These are phyloP conservation scores for Xylaria sp. DNA, from an alignment of 2,329 filamentous ascomycete species.

Conservation along the genomic window DNA sequence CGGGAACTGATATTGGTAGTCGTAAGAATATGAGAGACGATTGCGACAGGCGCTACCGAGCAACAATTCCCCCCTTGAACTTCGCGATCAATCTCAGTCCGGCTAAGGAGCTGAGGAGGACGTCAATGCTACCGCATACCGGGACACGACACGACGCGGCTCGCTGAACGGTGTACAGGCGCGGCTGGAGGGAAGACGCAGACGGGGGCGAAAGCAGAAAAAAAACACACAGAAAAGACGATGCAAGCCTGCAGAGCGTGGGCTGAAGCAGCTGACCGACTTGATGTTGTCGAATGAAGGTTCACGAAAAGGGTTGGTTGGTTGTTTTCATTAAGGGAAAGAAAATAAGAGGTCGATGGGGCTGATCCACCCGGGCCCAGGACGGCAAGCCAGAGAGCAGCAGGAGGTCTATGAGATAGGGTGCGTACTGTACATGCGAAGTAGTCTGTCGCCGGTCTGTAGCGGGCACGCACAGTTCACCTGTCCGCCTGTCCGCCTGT, in stretches of 20 bases:
- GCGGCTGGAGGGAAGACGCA: too few species aligned
- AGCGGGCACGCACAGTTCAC: too few species aligned
- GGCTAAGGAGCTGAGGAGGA: constrained; percentile 62
- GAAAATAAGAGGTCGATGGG: constrained; percentile 30
- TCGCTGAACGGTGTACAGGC: constrained; percentile 18
- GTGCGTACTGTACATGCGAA: constrained; percentile 3
- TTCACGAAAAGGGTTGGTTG: constrained; percentile 29
- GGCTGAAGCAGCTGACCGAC: constrained; percentile 23
- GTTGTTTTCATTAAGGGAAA: constrained; percentile 30
- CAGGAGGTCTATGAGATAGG: too few species aligned
- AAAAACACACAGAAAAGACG: constrained; percentile 7
- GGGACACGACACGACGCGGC: constrained; percentile 29
- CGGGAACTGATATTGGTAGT: constrained; percentile 11
- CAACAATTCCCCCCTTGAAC: constrained; percentile 21
- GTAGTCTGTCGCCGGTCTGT: too few species aligned
- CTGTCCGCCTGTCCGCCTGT: too few species aligned
- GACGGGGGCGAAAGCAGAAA: constrained; percentile 8
- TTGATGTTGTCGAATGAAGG: constrained; percentile 18
- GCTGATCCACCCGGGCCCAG: constrained; percentile 22
- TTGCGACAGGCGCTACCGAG: constrained; percentile 17
- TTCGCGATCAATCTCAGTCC: constrained; percentile 54
- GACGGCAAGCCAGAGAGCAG: too few species aligned
- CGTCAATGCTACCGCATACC: constrained; percentile 62
- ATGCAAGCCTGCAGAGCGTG: neutral
- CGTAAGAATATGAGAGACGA: constrained; percentile 9